phyloP scores from a whole-genome alignment of 1,284 basidiomycete species.

The Ceratobasidium sp. region DNA sequence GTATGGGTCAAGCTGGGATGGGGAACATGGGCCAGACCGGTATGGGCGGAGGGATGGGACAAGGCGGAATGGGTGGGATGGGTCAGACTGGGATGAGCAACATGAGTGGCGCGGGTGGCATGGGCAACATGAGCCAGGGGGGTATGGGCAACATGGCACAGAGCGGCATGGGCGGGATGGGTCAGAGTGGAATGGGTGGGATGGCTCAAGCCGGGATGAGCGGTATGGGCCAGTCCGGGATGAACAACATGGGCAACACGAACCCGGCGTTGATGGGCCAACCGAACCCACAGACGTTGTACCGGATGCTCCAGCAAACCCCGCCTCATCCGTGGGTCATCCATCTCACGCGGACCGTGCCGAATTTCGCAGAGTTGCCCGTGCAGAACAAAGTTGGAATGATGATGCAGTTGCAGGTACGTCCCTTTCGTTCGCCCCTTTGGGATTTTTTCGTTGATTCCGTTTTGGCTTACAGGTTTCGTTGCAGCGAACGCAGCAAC shows the following conservation, averaged over 20 bases:
- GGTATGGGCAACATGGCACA: slow-evolving; percentile 7
- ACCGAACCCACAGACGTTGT: slow-evolving; percentile 19
- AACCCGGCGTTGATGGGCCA: slow-evolving; percentile 10
- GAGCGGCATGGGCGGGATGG: neutral
- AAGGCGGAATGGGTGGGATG: neutral
- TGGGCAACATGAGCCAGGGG: neutral
- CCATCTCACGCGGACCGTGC: slow-evolving; percentile 14
- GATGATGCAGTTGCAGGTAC: slow-evolving; percentile 61
- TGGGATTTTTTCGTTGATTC: neutral
- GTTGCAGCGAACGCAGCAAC: slow-evolving; percentile 3
- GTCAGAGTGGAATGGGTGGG: neutral
- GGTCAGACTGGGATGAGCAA: neutral
- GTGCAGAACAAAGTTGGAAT: slow-evolving; percentile 37
- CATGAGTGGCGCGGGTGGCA: neutral
- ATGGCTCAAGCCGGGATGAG: neutral
- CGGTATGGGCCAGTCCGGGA: neutral
- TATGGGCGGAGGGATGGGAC: neutral
- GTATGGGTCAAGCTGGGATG: neutral
- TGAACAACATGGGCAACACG: neutral
- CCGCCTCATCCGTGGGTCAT: slow-evolving; percentile 35
- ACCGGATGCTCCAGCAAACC: slow-evolving; percentile 23
- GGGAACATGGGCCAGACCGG: neutral
- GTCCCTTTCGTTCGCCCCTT: slow-evolving; percentile 45
- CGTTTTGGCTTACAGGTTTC: neutral
- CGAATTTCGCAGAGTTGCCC: slow-evolving; percentile 13